Percentiles rank a stretch among this genome's conserved stretches.
phyloP scores from a whole-genome alignment of 2,329 filamentous ascomycete species.

The Metarhizium sp. region DNA sequence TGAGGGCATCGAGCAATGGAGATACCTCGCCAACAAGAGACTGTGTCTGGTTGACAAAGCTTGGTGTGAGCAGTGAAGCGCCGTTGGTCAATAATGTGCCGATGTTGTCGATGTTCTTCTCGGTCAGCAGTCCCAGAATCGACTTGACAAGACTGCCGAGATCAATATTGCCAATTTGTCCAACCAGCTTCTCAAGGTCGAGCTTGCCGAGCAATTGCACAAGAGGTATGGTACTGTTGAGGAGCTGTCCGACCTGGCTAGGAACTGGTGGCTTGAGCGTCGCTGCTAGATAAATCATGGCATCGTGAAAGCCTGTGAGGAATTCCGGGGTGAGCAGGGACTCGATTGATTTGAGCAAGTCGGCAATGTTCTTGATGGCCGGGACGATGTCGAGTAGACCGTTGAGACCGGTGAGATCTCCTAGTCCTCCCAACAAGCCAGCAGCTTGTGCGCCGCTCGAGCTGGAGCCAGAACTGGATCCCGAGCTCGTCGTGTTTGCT shows the following conservation, averaged over 20 bases:
- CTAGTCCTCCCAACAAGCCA: slow-evolving; percentile 10
- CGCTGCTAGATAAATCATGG: slow-evolving; percentile 28
- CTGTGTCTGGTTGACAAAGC: slow-evolving; percentile 22
- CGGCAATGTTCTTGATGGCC: slow-evolving; percentile 17
- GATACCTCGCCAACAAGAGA: slow-evolving; percentile 25
- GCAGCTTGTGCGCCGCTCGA: background rate
- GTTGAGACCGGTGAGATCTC: slow-evolving; percentile 14
- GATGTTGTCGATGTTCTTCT: slow-evolving; percentile 23
- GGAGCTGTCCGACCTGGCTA: slow-evolving; percentile 16
- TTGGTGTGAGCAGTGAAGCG: slow-evolving; percentile 23
- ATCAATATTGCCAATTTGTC: slow-evolving; percentile 21
- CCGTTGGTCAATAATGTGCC: slow-evolving; percentile 26
- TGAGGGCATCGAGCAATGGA: slow-evolving; percentile 17
- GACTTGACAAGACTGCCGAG: slow-evolving; percentile 19
- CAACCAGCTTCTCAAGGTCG: slow-evolving; percentile 23
- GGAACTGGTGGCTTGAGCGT: slow-evolving; percentile 29
- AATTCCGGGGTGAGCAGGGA: slow-evolving; percentile 27
- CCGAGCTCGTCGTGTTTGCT: slow-evolving; percentile 1
- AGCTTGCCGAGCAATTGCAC: slow-evolving; percentile 21
- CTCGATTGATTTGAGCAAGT: slow-evolving; percentile 3
- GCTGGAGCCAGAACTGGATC: background rate
- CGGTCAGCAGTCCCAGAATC: slow-evolving; percentile 20
- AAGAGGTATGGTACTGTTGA: slow-evolving; percentile 19
- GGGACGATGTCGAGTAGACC: slow-evolving; percentile 14
- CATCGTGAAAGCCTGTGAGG: slow-evolving; percentile 29